These are phyloP conservation scores for Wickerhamomyces sp. DNA, from an alignment of 1,139 yeast species.

Conservation along the genomic window DNA sequence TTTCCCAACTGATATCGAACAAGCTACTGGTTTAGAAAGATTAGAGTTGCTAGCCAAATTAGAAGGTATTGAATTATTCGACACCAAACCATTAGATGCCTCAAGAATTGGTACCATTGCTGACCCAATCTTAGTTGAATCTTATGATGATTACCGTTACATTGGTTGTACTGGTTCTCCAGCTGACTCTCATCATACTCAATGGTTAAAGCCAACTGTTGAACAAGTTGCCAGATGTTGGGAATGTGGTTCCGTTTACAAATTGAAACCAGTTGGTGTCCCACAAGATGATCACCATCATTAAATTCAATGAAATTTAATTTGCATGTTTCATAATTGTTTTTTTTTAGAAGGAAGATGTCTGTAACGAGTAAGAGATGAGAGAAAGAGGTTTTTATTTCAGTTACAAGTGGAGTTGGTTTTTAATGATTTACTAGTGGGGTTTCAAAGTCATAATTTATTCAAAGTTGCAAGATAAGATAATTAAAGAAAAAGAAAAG, in stretches of 20 bases:
- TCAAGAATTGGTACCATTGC: conserved; percentile 85
- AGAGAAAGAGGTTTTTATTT: background rate
- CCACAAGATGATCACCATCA: conserved; percentile 55
- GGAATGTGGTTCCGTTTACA: conserved; percentile 97
- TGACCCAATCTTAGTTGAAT: conserved; percentile 86
- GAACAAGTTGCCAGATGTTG: conserved; percentile 91
- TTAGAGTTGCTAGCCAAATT: conserved; percentile 89
- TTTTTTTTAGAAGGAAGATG: background rate
- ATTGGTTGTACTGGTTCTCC: conserved; percentile 98
- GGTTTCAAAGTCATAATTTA: background rate
- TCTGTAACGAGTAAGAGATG: background rate
- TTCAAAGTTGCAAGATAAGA: background rate
- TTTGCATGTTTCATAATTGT: background rate
- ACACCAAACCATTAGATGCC: conserved; percentile 80
- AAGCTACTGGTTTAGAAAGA: conserved; percentile 98
- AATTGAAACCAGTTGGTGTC: conserved; percentile 84
- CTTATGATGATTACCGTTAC: conserved; percentile 90
- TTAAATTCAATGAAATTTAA: conserved; percentile 2
- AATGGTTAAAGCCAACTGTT: conserved; percentile 91
- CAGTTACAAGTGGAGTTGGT: background rate
- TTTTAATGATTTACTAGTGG: background rate
- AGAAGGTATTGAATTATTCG: conserved; percentile 96
- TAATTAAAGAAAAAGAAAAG: background rate
- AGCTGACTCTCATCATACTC: conserved; percentile 84
- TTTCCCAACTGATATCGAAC: conserved; percentile 91